Evolutionary conservation across 2,329 filamentous ascomycete species (phyloP).

Genomic region (Lasiodiplodia hormozganensis): DNA sequence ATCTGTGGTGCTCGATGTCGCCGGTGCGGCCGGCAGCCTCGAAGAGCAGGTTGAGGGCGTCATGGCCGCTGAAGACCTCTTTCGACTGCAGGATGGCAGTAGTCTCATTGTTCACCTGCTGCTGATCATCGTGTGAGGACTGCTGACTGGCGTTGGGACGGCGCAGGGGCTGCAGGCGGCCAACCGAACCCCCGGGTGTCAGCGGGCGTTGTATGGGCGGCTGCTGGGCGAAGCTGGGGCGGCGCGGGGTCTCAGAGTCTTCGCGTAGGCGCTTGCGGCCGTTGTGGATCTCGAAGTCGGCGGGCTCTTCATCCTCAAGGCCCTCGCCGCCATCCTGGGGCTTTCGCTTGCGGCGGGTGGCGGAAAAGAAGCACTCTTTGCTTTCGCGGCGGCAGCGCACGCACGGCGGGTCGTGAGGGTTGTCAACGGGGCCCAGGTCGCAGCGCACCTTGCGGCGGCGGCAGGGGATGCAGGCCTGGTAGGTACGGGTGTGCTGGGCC

Average conservation of each 20-base stretch:
- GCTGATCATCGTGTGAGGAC: constrained; percentile 58
- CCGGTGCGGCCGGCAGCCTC: constrained; percentile 72
- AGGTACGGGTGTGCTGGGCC: constrained; percentile 46
- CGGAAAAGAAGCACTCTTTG: constrained; percentile 97
- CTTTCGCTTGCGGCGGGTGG: constrained; percentile 91
- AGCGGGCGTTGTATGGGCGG: constrained; percentile 58
- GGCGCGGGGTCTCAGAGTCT: constrained; percentile 52
- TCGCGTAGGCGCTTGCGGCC: constrained; percentile 71
- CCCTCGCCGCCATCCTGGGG: constrained; percentile 57
- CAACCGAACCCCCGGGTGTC: constrained; percentile 70
- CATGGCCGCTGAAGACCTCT: constrained; percentile 88
- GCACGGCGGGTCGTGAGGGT: constrained; percentile 91
- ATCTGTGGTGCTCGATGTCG: constrained; percentile 55
- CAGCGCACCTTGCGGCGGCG: constrained; percentile 64
- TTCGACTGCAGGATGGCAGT: constrained; percentile 64
- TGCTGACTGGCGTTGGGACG: constrained; percentile 57
- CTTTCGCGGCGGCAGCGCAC: constrained; percentile 91
- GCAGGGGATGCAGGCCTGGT: constrained; percentile 61
- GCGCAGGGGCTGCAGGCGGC: constrained; percentile 69
- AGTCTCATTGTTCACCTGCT: constrained; percentile 66
- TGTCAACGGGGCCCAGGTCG: constrained; percentile 78
- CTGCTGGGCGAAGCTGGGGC: constrained; percentile 11
- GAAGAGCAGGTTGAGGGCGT: constrained; percentile 89
- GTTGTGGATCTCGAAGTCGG: constrained; percentile 74
- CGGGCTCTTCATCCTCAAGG: constrained; percentile 50